These are phyloP conservation scores for Mucor piriformis DNA, from an alignment of 371 early-diverging fungal species.

Conservation along the genomic window DNA sequence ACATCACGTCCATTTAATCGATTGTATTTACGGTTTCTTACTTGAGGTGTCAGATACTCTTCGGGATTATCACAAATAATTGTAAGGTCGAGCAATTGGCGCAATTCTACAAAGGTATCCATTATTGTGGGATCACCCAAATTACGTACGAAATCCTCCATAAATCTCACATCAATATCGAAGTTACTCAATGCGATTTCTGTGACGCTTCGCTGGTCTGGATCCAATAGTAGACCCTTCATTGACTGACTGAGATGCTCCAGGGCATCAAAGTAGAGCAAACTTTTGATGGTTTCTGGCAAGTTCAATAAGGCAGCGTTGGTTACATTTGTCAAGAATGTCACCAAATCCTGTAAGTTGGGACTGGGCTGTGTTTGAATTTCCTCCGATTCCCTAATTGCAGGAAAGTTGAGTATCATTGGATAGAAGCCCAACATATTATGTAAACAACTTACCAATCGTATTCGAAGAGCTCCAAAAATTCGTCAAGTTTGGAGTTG, in stretches of 20 bases:
- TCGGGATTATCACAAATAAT: slow-evolving; percentile 70
- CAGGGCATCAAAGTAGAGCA: slow-evolving; percentile 77
- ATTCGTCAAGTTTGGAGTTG: slow-evolving; percentile 81
- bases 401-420: not conserved
- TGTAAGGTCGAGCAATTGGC: slow-evolving; percentile 72
- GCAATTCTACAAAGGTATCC: slow-evolving; percentile 72
- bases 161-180: slow-evolving; percentile 71
- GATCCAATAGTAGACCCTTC: slow-evolving; percentile 63
- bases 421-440: too few relatives aligned
- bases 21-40: slow-evolving; percentile 65
- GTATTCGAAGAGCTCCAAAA: slow-evolving; percentile 79
- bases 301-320: slow-evolving; percentile 72
- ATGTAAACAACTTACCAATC: slow-evolving; percentile 63
- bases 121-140: slow-evolving; percentile 69
- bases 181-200: slow-evolving; percentile 67
- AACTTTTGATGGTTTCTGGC: slow-evolving; percentile 67
- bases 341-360: slow-evolving; percentile 73
- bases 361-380: slow-evolving; percentile 58
- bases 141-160: slow-evolving; percentile 72
- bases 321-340: slow-evolving; percentile 71
- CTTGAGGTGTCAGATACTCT: slow-evolving; percentile 66
- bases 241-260: slow-evolving; percentile 71
- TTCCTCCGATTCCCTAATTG: slow-evolving; percentile 30
- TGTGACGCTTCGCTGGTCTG: slow-evolving; percentile 68
- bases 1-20: slow-evolving; percentile 67